A percentile compares a stretch with the other conserved stretches of the same genome.
These are phyloP conservation scores for Erodium chrysanthum DNA, from an alignment of 441 rosid species.

Conservation along the genomic window DNA sequence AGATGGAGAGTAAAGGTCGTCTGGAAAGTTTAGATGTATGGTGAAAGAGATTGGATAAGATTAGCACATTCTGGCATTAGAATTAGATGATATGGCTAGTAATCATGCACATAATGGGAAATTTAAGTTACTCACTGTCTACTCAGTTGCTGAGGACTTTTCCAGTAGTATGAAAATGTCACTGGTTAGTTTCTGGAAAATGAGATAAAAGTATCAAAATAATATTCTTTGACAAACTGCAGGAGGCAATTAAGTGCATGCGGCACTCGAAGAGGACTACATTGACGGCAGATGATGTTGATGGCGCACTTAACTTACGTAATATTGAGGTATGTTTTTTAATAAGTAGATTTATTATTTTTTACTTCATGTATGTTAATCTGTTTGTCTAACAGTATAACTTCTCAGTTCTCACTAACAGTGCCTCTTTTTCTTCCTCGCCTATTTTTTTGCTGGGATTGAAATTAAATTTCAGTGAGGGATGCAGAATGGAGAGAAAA, in stretches of 20 bases:
- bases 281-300: constrained; percentile 67
- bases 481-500: no score
- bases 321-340: constrained; percentile 45
- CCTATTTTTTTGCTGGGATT: no score
- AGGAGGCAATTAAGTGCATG: constrained; percentile 92
- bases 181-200: background rate
- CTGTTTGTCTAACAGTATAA: no score
- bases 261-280: constrained; percentile 75
- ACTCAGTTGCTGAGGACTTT: background rate
- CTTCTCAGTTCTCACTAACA: no score
- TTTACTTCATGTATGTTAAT: background rate
- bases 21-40: background rate
- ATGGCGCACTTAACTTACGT: constrained; percentile 67
- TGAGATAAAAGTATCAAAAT: constrained; percentile 10
- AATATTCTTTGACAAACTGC: constrained; percentile 19
- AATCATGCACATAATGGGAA: background rate
- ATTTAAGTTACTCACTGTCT: background rate
- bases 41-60: background rate
- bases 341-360: constrained; percentile 11
- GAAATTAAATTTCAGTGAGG: no score
- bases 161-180: background rate
- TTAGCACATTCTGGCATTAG: background rate
- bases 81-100: background rate
- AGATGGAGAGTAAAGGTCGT: background rate
- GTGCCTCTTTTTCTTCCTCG: no score